Conservation (phyloP, 768 basidiomycete genomes). For the Boletus fagicola region DNA sequence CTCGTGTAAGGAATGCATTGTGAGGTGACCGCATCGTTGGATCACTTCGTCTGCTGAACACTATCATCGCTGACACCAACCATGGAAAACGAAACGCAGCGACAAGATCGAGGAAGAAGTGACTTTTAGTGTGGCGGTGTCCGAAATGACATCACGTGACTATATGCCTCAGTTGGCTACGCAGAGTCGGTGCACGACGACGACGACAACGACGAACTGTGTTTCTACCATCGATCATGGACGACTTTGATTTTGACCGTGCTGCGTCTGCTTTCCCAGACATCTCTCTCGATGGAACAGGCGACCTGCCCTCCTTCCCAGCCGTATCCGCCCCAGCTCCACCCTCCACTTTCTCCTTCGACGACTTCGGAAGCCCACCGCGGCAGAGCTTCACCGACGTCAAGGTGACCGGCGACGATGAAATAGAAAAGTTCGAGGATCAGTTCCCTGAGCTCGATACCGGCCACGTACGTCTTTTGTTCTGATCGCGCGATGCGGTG, state of each 20-base stretch:
- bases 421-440: constrained; percentile 81
- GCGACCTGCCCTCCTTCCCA: constrained; percentile 49
- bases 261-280: constrained; percentile 86
- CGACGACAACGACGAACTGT: neutral
- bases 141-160: constrained; percentile 9
- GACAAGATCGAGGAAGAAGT: too few relatives aligned
- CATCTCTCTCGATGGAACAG: constrained; percentile 69
- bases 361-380: constrained; percentile 57
- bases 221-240: constrained; percentile 16
- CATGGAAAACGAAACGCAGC: too few relatives aligned
- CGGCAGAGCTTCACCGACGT: constrained; percentile 48
- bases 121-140: neutral
- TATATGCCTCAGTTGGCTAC: neutral
- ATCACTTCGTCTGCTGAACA: too few relatives aligned
- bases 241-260: constrained; percentile 74
- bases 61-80: too few relatives aligned
- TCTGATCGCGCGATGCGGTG: neutral
- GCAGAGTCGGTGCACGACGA: neutral
- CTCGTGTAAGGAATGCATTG: too few relatives aligned
- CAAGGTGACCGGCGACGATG: constrained; percentile 82
- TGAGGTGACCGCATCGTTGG: too few relatives aligned
- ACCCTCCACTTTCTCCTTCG: constrained; percentile 59
- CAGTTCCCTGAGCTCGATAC: constrained; percentile 81
- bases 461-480: constrained; percentile 35
- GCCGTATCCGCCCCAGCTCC: constrained; percentile 30